Evolutionary conservation across 352 stramenopile species (phyloP).

Genomic region (Peronospora destructor): DNA sequence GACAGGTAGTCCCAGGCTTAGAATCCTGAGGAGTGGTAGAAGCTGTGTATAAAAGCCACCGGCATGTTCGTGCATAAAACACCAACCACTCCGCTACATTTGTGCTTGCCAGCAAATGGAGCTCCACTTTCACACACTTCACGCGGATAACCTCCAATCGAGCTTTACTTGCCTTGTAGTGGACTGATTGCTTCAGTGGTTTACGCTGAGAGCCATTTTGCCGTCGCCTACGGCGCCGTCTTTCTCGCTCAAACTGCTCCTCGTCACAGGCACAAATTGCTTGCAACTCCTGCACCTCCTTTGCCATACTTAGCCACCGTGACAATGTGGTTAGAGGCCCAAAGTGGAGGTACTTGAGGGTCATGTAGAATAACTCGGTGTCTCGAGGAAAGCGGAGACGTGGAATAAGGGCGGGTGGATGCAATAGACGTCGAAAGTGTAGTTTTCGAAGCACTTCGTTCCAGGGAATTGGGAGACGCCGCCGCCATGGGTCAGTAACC

Average conservation of each 20-base stretch:
- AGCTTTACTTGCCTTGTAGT: conserved; percentile 55
- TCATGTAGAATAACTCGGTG: conserved; percentile 61
- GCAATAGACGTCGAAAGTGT: conserved; percentile 36
- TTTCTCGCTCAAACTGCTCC: conserved; percentile 35
- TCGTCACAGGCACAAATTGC: conserved; percentile 63
- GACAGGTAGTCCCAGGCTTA: conserved; percentile 1
- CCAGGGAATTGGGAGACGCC: conserved; percentile 24
- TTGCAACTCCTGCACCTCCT: conserved; percentile 56
- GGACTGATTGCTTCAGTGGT: conserved; percentile 41
- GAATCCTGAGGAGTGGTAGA: conserved; percentile 8
- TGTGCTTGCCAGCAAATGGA: conserved; percentile 46
- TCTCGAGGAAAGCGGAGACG: conserved; percentile 41
- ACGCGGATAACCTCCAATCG: conserved; percentile 43
- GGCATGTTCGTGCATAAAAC: conserved; percentile 49
- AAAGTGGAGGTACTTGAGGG: conserved; percentile 58
- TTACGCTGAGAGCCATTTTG: conserved; percentile 13
- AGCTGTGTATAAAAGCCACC: conserved; percentile 44
- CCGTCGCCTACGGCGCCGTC: conserved; percentile 1
- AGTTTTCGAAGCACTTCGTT: conserved; percentile 18
- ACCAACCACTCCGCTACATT: conserved; percentile 52
- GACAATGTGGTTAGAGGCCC: conserved; percentile 54
- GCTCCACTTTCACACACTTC: conserved; percentile 43
- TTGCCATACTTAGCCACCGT: conserved; percentile 40
- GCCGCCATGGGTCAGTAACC: conserved; percentile 39
- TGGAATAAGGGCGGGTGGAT: conserved; percentile 49